Base-by-base conservation (phyloP, 1,139 yeast species). In the Taphrina deformans region DNA sequence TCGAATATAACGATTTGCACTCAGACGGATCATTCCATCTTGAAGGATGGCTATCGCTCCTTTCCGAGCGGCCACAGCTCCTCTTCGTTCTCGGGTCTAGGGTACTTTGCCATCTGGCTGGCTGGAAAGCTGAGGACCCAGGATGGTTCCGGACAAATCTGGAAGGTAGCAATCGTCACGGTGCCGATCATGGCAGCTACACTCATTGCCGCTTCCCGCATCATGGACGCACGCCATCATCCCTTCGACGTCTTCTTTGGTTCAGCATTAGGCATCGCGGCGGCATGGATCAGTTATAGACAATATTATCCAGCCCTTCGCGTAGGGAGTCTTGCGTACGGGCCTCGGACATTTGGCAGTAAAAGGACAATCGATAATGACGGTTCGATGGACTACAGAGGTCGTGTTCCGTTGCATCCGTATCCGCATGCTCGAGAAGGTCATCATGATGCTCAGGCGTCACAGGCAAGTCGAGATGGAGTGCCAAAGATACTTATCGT, bases 21-120 rank as follows among this genome's bases (percentile, higher is more conserved):
- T 0, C 75, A 74, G n/a, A 69, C 73, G 1, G 72, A 78, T 64
- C 75, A 74, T 67, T 72, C 67, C 45, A 74, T 73, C n/a, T 76
- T 88, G 48, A 74, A 78, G 68, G 96, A 88, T 71, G 96, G 95
- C 0, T 86, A 85, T 72, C 81, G 90, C 72, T 85, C 90, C 1
- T 87, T 92, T 14, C 96, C 96, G 0, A 85, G 90, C 2, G 2
- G 83, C 87, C 68, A 77, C 84, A 67, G 81, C 86, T 65, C 85
- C 84, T 75, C 81, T 87, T 14, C 73, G 2, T 71, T 71, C 45
- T 68, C 72, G 4, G 93, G 93, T 0, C 77, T 88, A 55, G 83
- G 86, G 2, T 88, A 82, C 73, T 73, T 86, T 38, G 79, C 87
- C 7, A 73, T 87, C 33, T 88, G 89, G 86, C 73, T 86, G 35